These are phyloP conservation scores for Hypoxylon intermedium DNA, from an alignment of 495 filamentous ascomycete genomes.

Conservation along the genomic window DNA sequence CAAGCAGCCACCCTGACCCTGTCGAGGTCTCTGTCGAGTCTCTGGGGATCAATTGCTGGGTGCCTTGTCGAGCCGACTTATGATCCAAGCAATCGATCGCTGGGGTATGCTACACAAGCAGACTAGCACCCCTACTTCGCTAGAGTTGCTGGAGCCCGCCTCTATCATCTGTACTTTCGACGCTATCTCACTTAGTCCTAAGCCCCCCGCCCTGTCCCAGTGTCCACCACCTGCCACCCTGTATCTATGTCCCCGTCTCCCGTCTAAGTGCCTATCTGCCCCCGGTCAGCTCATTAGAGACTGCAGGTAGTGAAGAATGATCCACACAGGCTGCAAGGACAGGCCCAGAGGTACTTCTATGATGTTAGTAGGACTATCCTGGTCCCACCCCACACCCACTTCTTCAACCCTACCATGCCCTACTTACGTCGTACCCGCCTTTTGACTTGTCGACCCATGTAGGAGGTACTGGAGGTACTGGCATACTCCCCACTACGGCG, in stretches of 20 bases:
- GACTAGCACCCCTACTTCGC: conserved; percentile 10
- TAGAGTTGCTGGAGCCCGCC: conserved; percentile 19
- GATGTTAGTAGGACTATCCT: conserved; percentile 18
- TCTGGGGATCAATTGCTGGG: conserved; percentile 35
- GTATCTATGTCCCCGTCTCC: conserved; percentile 17
- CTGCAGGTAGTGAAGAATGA: conserved; percentile 17
- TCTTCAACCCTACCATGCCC: conserved; percentile 23
- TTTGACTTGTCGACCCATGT: conserved; percentile 33
- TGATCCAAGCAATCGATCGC: conserved; percentile 39
- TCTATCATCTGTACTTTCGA: conserved; percentile 25
- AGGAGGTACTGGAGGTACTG: conserved; percentile 35
- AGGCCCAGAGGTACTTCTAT: conserved; percentile 34
- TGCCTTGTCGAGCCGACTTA: conserved; percentile 34
- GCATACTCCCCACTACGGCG: conserved; percentile 25
- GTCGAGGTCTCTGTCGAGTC: conserved; percentile 19
- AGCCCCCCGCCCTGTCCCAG: conserved; percentile 25
- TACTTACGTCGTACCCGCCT: conserved; percentile 38
- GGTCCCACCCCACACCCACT: conserved; percentile 37
- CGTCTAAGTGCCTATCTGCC: conserved; percentile 2
- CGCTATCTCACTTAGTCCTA: conserved; percentile 12
- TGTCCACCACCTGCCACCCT: too few species aligned
- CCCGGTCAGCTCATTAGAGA: conserved; percentile 13
- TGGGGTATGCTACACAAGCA: conserved; percentile 25
- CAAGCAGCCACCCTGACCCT: conserved; percentile 15
- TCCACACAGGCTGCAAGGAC: conserved; percentile 36